These are phyloP conservation scores for Amborella trichopoda DNA, from an alignment of 164 flowering plant species.

Conservation along the genomic window DNA sequence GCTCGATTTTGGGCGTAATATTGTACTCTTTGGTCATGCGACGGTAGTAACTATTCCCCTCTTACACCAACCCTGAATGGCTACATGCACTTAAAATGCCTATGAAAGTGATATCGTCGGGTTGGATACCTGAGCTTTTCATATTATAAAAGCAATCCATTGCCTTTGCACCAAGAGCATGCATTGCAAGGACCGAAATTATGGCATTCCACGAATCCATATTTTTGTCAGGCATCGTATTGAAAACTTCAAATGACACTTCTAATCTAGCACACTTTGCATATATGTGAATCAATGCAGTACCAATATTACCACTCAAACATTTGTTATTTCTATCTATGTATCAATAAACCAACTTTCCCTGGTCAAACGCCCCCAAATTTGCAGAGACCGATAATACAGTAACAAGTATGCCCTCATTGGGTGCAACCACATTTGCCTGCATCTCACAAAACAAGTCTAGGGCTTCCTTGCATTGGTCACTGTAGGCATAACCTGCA, in stretches of 20 bases:
- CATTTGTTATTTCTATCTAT: conserved; percentile 26
- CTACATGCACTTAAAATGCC: conserved; percentile 63
- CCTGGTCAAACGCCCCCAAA: conserved; percentile 27
- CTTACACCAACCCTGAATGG: conserved; percentile 37
- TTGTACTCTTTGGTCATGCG: conserved; percentile 31
- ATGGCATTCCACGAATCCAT: conserved; percentile 82
- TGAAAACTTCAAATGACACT: conserved; percentile 28
- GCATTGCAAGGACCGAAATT: conserved; percentile 48
- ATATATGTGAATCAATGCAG: conserved; percentile 56
- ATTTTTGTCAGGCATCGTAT: conserved; percentile 23
- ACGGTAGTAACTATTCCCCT: conserved; percentile 35
- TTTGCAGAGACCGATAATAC: conserved; percentile 50
- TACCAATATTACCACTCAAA: conserved; percentile 35
- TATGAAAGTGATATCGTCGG: conserved; percentile 59
- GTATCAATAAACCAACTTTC: conserved; percentile 62
- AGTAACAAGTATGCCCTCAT: conserved; percentile 73
- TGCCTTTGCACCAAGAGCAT: conserved; percentile 46
- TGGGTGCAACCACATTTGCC: conserved; percentile 34
- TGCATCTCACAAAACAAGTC: conserved; percentile 35
- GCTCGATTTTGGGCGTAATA: conserved; percentile 55
- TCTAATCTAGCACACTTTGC: conserved; percentile 46
- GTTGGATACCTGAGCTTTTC: conserved; percentile 23
- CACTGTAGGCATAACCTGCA: conserved; percentile 15
- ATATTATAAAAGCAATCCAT: conserved; percentile 45
- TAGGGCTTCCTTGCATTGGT: conserved; percentile 32